Evolutionary conservation across 768 basidiomycete genomes (phyloP).

Genomic region (Strobilomyces dryophilus): DNA sequence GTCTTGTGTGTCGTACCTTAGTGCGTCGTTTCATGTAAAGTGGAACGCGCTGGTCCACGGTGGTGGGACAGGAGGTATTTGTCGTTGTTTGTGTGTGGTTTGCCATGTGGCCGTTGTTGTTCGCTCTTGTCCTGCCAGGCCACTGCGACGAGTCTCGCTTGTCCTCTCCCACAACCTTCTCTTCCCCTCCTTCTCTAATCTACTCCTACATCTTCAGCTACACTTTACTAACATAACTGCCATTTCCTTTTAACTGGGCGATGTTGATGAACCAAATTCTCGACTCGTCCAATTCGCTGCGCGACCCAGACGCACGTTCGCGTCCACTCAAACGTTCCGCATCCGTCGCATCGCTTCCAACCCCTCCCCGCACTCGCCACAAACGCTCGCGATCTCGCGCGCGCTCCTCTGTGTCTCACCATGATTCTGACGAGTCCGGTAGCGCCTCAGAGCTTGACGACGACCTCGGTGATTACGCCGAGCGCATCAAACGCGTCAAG

Average conservation of each 20-base stretch:
- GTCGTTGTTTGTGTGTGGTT: constrained; percentile 1
- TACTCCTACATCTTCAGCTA: background rate
- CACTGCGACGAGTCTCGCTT: constrained; percentile 12
- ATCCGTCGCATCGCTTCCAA: constrained; percentile 61
- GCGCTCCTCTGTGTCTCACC: constrained; percentile 44
- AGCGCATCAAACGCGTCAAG: constrained; percentile 15
- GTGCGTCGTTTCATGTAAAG: too few relatives aligned
- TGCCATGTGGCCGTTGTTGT: constrained; percentile 7
- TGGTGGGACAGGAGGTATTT: background rate
- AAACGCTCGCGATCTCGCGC: constrained; percentile 43
- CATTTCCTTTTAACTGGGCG: background rate
- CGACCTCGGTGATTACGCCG: constrained; percentile 8
- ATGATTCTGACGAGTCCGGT: constrained; percentile 35
- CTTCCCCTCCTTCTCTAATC: constrained; percentile 4
- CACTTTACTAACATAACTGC: background rate
- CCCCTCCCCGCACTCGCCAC: constrained; percentile 57
- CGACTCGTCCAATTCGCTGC: constrained; percentile 29
- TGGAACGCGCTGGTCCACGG: too few relatives aligned
- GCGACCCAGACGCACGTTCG: constrained; percentile 10
- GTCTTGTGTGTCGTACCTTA: too few relatives aligned
- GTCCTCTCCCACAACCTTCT: constrained; percentile 20
- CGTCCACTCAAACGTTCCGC: constrained; percentile 58
- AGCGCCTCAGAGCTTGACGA: constrained; percentile 35
- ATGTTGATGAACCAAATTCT: constrained; percentile 34
- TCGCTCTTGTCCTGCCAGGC: constrained; percentile 11